Evolutionary conservation across 2,329 filamentous ascomycete genomes (phyloP).

Genomic region (Fusarium sp.): DNA sequence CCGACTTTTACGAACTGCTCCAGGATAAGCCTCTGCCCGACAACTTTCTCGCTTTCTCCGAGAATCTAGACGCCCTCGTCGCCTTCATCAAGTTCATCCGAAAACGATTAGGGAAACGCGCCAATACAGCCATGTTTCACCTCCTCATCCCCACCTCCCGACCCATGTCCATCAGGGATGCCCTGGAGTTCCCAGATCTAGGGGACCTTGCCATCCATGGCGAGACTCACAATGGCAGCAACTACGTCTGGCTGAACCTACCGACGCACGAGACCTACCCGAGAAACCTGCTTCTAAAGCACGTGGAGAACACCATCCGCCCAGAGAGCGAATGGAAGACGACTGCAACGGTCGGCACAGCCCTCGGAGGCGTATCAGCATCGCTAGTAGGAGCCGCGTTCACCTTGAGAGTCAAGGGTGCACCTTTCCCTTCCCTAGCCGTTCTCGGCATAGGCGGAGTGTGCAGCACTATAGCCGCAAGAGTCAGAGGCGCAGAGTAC

Average conservation of each 20-base stretch:
- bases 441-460: slow-evolving; percentile 10
- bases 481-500: slow-evolving; percentile 23
- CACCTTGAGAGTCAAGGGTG: slow-evolving; percentile 22
- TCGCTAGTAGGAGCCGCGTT: slow-evolving; percentile 26
- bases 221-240: slow-evolving; percentile 24
- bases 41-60: slow-evolving; percentile 31
- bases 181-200: slow-evolving; percentile 31
- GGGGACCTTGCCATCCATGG: slow-evolving; percentile 24
- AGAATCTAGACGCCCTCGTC: slow-evolving; percentile 30
- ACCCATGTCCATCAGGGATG: slow-evolving; percentile 23
- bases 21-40: slow-evolving; percentile 28
- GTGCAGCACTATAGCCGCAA: slow-evolving; percentile 10
- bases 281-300: slow-evolving; percentile 13
- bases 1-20: slow-evolving; percentile 23
- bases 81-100: slow-evolving; percentile 26
- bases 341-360: slow-evolving; percentile 28
- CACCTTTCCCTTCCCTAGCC: slow-evolving; percentile 22
- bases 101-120: slow-evolving; percentile 26
- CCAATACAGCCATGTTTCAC: slow-evolving; percentile 29
- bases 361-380: slow-evolving; percentile 23
- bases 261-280: slow-evolving; percentile 24
- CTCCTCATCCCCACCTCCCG: slow-evolving; percentile 29
- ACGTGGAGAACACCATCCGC: slow-evolving; percentile 24
- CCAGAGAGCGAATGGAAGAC: slow-evolving; percentile 32
- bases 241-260: slow-evolving; percentile 33